A percentile compares a stretch with the other conserved stretches of the same genome.
Conservation (phyloP, 208 protist genomes). For the Phytomonas sp. region DNA sequence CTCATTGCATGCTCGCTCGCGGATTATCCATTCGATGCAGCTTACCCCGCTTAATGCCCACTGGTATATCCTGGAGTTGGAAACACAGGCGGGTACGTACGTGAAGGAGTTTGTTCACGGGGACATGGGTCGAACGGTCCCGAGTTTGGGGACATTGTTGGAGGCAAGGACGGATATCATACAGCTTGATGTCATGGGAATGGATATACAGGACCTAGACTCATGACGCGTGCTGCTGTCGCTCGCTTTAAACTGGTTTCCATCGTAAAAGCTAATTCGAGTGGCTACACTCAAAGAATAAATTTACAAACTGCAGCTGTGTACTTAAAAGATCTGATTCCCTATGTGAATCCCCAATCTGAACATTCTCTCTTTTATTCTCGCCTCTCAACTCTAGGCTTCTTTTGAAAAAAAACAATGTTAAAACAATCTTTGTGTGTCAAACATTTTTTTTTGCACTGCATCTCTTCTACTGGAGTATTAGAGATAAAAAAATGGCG, state of each 20-base stretch:
- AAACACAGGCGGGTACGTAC: slow-evolving; percentile 94
- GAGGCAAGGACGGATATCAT: slow-evolving; percentile 83
- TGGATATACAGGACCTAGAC: slow-evolving; percentile 67
- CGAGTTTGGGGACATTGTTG: slow-evolving; percentile 80
- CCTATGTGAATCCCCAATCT: not conserved
- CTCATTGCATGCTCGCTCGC: slow-evolving; percentile 60
- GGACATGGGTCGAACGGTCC: slow-evolving; percentile 92
- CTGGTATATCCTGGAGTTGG: slow-evolving; percentile 87
- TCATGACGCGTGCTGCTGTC: not conserved
- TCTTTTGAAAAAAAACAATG: slow-evolving; percentile 1
- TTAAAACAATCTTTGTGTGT: slow-evolving; percentile 6
- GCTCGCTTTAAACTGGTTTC: not conserved
- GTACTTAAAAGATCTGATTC: not conserved
- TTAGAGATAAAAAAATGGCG: slow-evolving; percentile 15
- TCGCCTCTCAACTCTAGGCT: not conserved
- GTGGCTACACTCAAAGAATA: not conserved
- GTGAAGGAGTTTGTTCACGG: slow-evolving; percentile 98
- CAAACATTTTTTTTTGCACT: slow-evolving; percentile 14
- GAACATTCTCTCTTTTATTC: slow-evolving; percentile 6
- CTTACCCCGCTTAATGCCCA: slow-evolving; percentile 71
- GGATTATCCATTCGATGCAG: slow-evolving; percentile 79
- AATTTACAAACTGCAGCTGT: not conserved
- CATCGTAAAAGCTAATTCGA: not conserved
- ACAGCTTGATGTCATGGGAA: slow-evolving; percentile 94
- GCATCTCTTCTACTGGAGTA: slow-evolving; percentile 9